Base-by-base conservation (phyloP, 345 rosid genomes). In the Mallotus nudiflorus region DNA sequence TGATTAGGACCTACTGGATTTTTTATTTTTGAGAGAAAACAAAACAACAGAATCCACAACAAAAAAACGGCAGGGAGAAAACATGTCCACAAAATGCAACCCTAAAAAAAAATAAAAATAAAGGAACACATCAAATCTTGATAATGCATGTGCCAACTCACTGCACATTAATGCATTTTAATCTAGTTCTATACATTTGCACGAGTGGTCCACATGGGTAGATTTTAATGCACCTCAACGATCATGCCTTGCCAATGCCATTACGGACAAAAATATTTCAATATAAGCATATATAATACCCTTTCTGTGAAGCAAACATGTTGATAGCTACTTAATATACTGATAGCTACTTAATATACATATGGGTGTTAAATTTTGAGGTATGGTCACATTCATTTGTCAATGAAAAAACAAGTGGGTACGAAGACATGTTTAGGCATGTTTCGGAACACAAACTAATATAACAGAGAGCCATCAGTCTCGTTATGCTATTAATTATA, bases 131-230 rank as follows among this genome's bases (percentile, higher is more conserved):
- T n/a, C n/a, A n/a, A n/a, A n/a, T n/a, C n/a, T n/a, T n/a, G n/a
- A n/a, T n/a, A n/a, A n/a, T n/a, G n/a, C 69, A 51, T 11, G 6
- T 49, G 69, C 44, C 69, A 29, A 33, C 69, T 65, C 56, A 65
- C 9, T 7, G 9, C 35, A 44, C 45, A 20, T 28, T 20, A 14
- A 55, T 55, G 14, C 57, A 13, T 25, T 27, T 15, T 29, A 11
- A 27, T n/a, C 39, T 39, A 6, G 19, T 2, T 39, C n/a, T 61
- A 0, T 22, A 61, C 35, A 53, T 53, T 53, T 40, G 15, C 52
- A 42, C 40, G 53, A 25, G 53, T 56, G 1, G 16, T 28, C 62
- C 71, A 56, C 71, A 56, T 56, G 72, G 64, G 54, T 18, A n/a
- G 50, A 67, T 39, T 53, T 54, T 10, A 40, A 5, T 42, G 20